phyloP scores from a whole-genome alignment of 768 basidiomycete genomes.

The Tricholoma sp. region DNA sequence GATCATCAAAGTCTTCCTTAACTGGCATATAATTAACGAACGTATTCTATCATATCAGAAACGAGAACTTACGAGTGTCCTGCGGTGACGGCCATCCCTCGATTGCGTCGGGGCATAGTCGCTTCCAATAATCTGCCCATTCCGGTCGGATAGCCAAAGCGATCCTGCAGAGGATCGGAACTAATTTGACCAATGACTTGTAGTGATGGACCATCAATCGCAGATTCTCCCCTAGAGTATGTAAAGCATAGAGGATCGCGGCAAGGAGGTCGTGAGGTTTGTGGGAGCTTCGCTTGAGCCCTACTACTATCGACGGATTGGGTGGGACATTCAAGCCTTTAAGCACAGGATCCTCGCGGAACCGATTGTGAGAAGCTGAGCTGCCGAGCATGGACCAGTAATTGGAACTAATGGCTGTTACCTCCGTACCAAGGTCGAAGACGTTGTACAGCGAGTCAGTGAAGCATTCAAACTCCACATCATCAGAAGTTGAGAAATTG shows the following conservation, averaged over 20 bases:
- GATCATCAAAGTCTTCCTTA: slow-evolving; percentile 54
- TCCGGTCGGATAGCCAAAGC: slow-evolving; percentile 66
- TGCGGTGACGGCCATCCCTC: slow-evolving; percentile 54
- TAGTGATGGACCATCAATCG: slow-evolving; percentile 55
- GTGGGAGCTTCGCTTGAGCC: slow-evolving; percentile 14
- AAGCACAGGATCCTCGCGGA: slow-evolving; percentile 58
- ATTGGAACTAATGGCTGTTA: slow-evolving; percentile 14
- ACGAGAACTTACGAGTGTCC: slow-evolving; percentile 31
- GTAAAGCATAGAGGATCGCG: slow-evolving; percentile 66
- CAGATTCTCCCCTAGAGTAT: slow-evolving; percentile 71
- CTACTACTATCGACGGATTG: slow-evolving; percentile 16
- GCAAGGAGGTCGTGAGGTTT: slow-evolving; percentile 44
- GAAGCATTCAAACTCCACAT: slow-evolving; percentile 56
- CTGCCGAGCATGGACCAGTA: slow-evolving; percentile 47
- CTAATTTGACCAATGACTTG: slow-evolving; percentile 50
- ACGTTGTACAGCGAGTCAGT: slow-evolving; percentile 43
- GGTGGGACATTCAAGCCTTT: slow-evolving; percentile 33
- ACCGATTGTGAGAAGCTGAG: slow-evolving; percentile 39
- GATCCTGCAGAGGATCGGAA: slow-evolving; percentile 57
- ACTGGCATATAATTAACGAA: slow-evolving; percentile 25
- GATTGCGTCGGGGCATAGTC: slow-evolving; percentile 61
- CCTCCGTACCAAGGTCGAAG: slow-evolving; percentile 34
- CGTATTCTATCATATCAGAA: not conserved
- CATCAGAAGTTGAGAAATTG: slow-evolving; percentile 37
- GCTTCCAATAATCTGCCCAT: slow-evolving; percentile 93